Base-by-base conservation (phyloP, 1,284 basidiomycete genomes). In the Chiua sp. region DNA sequence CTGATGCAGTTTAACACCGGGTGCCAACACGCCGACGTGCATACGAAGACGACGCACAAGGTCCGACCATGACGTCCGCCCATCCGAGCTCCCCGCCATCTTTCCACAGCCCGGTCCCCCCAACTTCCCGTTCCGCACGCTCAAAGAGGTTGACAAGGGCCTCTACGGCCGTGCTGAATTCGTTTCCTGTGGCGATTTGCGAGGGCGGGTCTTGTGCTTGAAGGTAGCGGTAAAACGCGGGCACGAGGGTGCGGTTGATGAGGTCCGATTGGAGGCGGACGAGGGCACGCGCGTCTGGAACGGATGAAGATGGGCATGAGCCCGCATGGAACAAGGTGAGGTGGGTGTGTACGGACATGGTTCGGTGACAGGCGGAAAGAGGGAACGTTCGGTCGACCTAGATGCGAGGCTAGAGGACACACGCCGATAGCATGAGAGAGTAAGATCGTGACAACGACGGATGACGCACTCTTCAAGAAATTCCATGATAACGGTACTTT, bases 221-320 rank as follows among this genome's bases (percentile, higher is more conserved):
- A 15, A 93, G 80, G 68, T 83, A 92, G 28, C 89, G 85, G 68
- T 93, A 93, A 76, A 93, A 94, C 0, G 88, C 81, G 3, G 92
- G 91, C 13, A 93, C 81, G 49, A 93, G 72, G 22, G 75, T 74
- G 8, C 87, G 86, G 64, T 84, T 88, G 71, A 87, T 77, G 65
- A 88, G 86, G 75, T 92, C 90, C 10, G 82, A 80, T 69, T 91
- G 86, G 7, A 93, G 82, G 22, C 88, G 85, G 16, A 87, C 80
- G 23, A 90, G 79, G 3, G 87, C 88, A 1, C 88, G 80, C 3
- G 85, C 84, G 73, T 91, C 89, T 67, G 18, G 39, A 47, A 32
- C 23, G 51, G 11, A n/a, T 33, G 35, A 8, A 7, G 22, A 23
- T 35, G n/a, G 15, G 22, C 16, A 22, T 48, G 47, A 48, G 35